Evolutionary conservation across 1,139 yeast species (phyloP).

Genomic region (Geotrichum fermentans): DNA sequence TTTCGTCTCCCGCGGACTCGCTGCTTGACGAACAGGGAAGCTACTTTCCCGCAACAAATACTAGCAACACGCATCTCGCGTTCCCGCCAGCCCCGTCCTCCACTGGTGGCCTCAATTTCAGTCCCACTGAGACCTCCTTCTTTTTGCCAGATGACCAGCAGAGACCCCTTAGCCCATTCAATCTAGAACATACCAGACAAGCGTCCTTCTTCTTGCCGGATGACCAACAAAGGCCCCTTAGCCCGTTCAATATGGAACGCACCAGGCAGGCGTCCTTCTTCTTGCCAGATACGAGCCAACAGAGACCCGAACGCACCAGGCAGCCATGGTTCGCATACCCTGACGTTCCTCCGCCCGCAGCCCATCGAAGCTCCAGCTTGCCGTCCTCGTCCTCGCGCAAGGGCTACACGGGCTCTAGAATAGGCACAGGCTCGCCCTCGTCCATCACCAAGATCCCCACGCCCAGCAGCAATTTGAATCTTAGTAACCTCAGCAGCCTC

Average conservation of each 20-base stretch:
- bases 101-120: neutral
- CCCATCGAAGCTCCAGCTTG: neutral
- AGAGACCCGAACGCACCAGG: neutral
- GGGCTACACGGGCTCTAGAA: neutral
- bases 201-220: neutral
- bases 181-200: neutral
- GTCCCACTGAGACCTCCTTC: slow-evolving; percentile 2
- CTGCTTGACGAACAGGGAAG: neutral
- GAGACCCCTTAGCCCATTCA: neutral
- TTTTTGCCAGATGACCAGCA: neutral
- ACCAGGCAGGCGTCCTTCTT: neutral
- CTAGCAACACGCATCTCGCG: neutral
- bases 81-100: neutral
- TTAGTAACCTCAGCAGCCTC: neutral
- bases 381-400: neutral
- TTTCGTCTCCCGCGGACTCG: slow-evolving; percentile 6
- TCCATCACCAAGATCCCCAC: neutral
- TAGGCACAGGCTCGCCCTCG: too few species aligned
- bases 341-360: neutral
- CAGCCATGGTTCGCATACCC: neutral
- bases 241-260: neutral
- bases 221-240: neutral
- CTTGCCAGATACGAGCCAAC: too few species aligned
- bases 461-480: neutral
- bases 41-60: neutral